Evolutionary conservation across 805 yeast species (phyloP), one percentile per base, ranked within the genome.

Genomic region (Dipodascopsis uninucleata): DNA sequence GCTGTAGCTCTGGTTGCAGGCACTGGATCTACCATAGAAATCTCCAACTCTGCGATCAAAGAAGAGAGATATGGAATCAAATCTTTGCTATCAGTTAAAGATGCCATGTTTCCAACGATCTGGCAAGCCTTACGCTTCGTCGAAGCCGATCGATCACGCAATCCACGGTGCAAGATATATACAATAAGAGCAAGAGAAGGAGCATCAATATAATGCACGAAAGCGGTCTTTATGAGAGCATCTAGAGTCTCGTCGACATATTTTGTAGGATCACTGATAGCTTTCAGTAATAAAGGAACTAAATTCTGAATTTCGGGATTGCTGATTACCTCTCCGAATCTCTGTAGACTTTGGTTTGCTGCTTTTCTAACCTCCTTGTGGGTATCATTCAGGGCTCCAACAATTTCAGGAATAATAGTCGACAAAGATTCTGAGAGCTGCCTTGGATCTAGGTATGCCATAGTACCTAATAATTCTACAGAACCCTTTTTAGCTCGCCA

Each of bases 401-500:
- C 98, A 67, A 93, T 88, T 61, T 90, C 95, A 1, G 99, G 99
- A 49, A 93, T 86, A 68, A 93, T 90, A 0, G 80, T 79, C 0
- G 96, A 84, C 57, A 93, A 71, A 0, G 96, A 87, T 0, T 89
- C 76, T 1, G 97, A 87, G 55, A 93, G 72, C 62, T 93, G 98
- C 2, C 93, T 75, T 3, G 98, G 98, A 60, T 90, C 96, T 51
- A 93, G 73, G 63, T 88, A 93, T 0, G 98, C 98, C 98, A 93
- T 93, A 20, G 96, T 81, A 66, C 99, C 99, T 36, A 93, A 75
- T 41, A 93, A 69, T 63, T 93, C 97, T 16, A 93, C 97, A 5
- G 97, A 85, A 3, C 97, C 98, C 67, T 88, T 86, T 69, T 93
- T 93, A 0, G 95, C 79, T 68, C 99, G 77, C 99, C 99, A 93